phyloP scores from a whole-genome alignment of 2,329 filamentous ascomycete species.

The Colletotrichum eremochloae region DNA sequence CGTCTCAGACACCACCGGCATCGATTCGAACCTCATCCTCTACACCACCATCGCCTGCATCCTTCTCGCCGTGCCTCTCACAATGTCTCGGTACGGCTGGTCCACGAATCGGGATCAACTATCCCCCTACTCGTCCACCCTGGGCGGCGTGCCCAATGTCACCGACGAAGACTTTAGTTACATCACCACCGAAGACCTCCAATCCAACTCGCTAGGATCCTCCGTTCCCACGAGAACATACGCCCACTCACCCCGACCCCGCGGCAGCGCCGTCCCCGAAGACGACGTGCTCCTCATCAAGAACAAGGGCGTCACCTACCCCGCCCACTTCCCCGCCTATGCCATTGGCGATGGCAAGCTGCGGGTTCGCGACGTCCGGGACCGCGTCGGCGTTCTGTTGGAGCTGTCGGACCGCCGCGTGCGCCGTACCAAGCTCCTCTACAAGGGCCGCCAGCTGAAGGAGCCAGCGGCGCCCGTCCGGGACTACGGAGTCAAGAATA shows the following conservation, averaged over 20 bases:
- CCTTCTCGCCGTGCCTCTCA: slow-evolving; percentile 62
- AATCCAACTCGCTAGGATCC: slow-evolving; percentile 56
- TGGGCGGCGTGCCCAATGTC: slow-evolving; percentile 69
- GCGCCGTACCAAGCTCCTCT: slow-evolving; percentile 74
- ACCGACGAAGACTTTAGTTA: slow-evolving; percentile 85
- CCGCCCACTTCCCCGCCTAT: slow-evolving; percentile 80
- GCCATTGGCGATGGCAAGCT: slow-evolving; percentile 82
- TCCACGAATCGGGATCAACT: slow-evolving; percentile 59
- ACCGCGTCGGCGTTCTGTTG: slow-evolving; percentile 77
- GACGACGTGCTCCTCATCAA: slow-evolving; percentile 81
- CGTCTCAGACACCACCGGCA: slow-evolving; percentile 63
- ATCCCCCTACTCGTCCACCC: slow-evolving; percentile 65
- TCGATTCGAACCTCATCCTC: slow-evolving; percentile 61
- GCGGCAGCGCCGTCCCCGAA: slow-evolving; percentile 59
- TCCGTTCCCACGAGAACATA: slow-evolving; percentile 55
- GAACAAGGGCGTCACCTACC: slow-evolving; percentile 74
- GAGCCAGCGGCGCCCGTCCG: slow-evolving; percentile 70
- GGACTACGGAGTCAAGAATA: slow-evolving; percentile 73
- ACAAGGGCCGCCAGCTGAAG: slow-evolving; percentile 80
- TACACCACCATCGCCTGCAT: slow-evolving; percentile 65
- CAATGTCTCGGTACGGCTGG: slow-evolving; percentile 70
- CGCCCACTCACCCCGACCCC: slow-evolving; percentile 53
- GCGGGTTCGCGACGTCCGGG: slow-evolving; percentile 73
- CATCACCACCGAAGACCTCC: slow-evolving; percentile 82
- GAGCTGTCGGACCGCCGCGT: slow-evolving; percentile 68